phyloP scores from a whole-genome alignment of 2,329 filamentous ascomycete species.

The Phialocephala sp. region DNA sequence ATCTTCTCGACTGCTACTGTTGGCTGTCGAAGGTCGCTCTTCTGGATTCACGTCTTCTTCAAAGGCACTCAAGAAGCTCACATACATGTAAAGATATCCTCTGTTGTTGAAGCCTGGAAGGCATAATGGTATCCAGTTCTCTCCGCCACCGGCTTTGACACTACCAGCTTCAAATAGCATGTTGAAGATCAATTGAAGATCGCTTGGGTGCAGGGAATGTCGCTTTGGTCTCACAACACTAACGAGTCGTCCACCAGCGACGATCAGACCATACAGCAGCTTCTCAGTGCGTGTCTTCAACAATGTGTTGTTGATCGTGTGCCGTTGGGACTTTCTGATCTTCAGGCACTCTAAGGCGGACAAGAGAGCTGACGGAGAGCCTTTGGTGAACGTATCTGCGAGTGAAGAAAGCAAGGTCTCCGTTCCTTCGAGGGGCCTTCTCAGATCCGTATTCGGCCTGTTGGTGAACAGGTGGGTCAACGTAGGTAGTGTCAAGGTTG shows the following conservation, averaged over 20 bases:
- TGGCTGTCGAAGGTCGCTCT: constrained; percentile 67
- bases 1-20: constrained; percentile 70
- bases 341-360: constrained; percentile 94
- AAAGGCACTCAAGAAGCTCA: constrained; percentile 83
- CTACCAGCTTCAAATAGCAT: constrained; percentile 98
- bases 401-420: constrained; percentile 89
- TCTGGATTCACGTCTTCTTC: constrained; percentile 47
- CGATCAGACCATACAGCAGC: constrained; percentile 90
- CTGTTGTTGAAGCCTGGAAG: constrained; percentile 96
- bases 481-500: constrained; percentile 87
- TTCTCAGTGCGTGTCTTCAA: constrained; percentile 78
- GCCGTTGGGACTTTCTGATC: constrained; percentile 84
- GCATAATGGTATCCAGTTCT: constrained; percentile 97
- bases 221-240: constrained; percentile 94
- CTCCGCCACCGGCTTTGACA: constrained; percentile 89
- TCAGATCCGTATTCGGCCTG: constrained; percentile 90
- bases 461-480: constrained; percentile 87
- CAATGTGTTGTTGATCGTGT: constrained; percentile 85
- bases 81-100: constrained; percentile 98
- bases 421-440: constrained; percentile 88
- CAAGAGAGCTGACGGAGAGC: constrained; percentile 86
- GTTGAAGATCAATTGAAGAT: constrained; percentile 96
- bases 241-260: constrained; percentile 89
- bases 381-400: constrained; percentile 91
- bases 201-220: constrained; percentile 93